Base-by-base conservation (phyloP, 345 rosid genomes). In the Euphorbia lathyris region DNA sequence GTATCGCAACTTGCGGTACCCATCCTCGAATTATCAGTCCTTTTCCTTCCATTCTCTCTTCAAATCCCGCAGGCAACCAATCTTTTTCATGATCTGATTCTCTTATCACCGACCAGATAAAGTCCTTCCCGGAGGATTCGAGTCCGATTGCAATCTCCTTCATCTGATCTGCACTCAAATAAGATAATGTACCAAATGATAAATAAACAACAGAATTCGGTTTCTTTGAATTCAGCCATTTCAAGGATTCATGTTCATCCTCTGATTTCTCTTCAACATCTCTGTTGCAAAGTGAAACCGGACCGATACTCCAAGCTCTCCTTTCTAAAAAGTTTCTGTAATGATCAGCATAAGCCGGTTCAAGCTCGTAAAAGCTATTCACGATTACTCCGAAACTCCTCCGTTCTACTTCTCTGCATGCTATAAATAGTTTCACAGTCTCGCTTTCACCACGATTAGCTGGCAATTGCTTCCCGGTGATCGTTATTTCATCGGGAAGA, bases 311-410 rank as follows among this genome's bases (percentile, higher is more conserved):
- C 88, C 88, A 86, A 27, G 84, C 75, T 45, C 51, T 45, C 51
- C 51, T 45, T 1, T 17, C 51, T 12, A 43, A 43, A 9, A 43
- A 9, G 16, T 53, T 61, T 81, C 78, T 68, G 71, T 58, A 76
- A 71, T 72, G 58, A 72, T 86, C 80, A 3, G 77, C 85, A 63
- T 83, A 83, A 59, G 53, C 71, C 1, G 72, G 64, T 52, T 86
- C 84, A 3, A 83, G 79, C 62, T 84, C 84, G 32, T 80, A 84
- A 76, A 80, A 82, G 20, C 86, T 80, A 64, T 86, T 79, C 51
- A 83, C 29, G 19, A 53, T 20, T 4, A 53, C 58, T 1, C 58
- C 58, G 19, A n/a, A 53, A 17, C 58, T 22, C 1, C 3, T 53
- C 23, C 6, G 10, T 20, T 53, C 58, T 22, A 25, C 58, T 53